Evolutionary conservation across 345 rosid genomes (phyloP).

Genomic region (Brassica nigra): DNA sequence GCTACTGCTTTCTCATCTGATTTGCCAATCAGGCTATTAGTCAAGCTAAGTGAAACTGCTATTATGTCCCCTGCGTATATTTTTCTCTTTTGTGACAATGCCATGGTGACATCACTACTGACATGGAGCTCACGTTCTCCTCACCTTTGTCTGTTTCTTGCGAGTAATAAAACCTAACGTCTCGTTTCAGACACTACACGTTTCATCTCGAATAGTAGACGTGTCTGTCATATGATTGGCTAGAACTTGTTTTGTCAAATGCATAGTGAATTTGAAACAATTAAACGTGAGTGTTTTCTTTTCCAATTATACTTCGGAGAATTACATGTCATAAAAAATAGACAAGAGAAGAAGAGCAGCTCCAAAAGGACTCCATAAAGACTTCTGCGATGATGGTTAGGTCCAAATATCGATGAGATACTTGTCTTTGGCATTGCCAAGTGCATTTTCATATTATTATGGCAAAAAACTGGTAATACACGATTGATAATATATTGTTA

Average conservation of each 20-base stretch:
- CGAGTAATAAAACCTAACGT: not conserved
- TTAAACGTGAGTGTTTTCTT: not conserved
- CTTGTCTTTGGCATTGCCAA: too few species aligned
- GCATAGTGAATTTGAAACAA: not conserved
- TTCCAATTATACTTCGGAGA: not conserved
- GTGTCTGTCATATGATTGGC: not conserved
- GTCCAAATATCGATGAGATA: too few species aligned
- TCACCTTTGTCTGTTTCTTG: not conserved
- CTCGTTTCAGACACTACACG: not conserved
- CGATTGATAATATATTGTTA: too few species aligned
- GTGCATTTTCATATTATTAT: too few species aligned
- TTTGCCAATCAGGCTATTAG: not conserved
- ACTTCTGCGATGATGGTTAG: too few species aligned
- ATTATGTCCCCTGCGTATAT: not conserved
- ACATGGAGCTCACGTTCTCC: not conserved
- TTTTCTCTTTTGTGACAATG: not conserved
- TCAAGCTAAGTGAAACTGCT: not conserved
- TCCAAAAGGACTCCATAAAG: not conserved
- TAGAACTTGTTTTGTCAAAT: not conserved
- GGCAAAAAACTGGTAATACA: too few species aligned
- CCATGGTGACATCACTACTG: not conserved
- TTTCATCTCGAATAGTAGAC: not conserved
- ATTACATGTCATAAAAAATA: too few species aligned
- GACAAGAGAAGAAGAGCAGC: not conserved
- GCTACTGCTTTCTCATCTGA: too few species aligned